phyloP scores from a whole-genome alignment of 2,329 filamentous ascomycete genomes.

The Fusarium udum region DNA sequence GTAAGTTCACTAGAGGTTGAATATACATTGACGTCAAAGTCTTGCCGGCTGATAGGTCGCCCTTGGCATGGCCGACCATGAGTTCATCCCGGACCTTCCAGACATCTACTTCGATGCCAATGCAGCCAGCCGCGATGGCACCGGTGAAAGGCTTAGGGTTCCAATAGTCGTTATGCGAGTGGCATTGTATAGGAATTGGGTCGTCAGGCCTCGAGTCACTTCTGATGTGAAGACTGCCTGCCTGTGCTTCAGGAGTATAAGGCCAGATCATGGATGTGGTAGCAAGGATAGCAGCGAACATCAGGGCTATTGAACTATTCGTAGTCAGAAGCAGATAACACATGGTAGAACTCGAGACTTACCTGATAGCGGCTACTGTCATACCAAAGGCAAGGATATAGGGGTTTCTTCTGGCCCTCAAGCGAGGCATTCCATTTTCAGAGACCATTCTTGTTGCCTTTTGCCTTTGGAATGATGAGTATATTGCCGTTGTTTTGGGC shows the following conservation, averaged over 20 bases:
- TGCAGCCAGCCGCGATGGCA: slow-evolving; percentile 67
- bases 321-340: neutral
- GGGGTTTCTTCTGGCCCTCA: neutral
- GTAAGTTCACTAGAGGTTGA: slow-evolving; percentile 67
- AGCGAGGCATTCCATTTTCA: neutral
- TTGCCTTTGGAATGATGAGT: neutral
- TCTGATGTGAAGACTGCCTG: neutral
- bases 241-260: neutral
- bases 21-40: slow-evolving; percentile 73
- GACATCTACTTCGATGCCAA: slow-evolving; percentile 74
- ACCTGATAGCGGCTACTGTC: slow-evolving; percentile 24
- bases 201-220: neutral
- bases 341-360: neutral
- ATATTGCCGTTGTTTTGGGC: neutral
- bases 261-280: slow-evolving; percentile 22
- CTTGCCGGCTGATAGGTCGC: slow-evolving; percentile 61
- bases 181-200: slow-evolving; percentile 62
- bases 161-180: slow-evolving; percentile 79
- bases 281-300: slow-evolving; percentile 19
- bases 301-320: slow-evolving; percentile 11
- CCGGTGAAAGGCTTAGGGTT: slow-evolving; percentile 69
- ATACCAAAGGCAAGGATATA: slow-evolving; percentile 27
- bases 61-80: slow-evolving; percentile 70
- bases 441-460: neutral
- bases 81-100: slow-evolving; percentile 67